Base-by-base conservation (phyloP, 164 flowering plant species). In the Stephania yunnanensis region DNA sequence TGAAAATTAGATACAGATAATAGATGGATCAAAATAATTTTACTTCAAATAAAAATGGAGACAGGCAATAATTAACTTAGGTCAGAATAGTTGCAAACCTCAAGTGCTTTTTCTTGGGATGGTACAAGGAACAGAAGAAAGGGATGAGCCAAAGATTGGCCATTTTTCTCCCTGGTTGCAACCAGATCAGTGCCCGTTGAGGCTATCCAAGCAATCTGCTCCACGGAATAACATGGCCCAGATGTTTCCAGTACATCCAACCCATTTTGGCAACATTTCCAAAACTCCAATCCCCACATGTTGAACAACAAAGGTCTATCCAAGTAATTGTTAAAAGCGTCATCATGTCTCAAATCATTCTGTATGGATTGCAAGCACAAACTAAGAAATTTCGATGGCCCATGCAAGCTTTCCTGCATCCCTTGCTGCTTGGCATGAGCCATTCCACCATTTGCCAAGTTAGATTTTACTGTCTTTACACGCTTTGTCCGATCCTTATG, bases 151-250 rank as follows among this genome's bases (percentile, higher is more conserved):
- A 85, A 53, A 5, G 84, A 80, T 68, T 76, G 65, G 25, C 91
- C 95, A 65, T 89, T 87, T 75, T 84, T 87, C 82, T 93, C 97
- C 81, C 81, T 86, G 61, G 77, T 87, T 68, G 86, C 70, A 80
- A 94, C 86, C 61, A 81, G 81, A 85, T 92, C 97, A 70, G 97
- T 89, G 69, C 94, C 92, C 30, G 84, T 79, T 22, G 97, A 85
- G 69, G 85, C 91, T 7, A 95, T 72, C 98, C 97, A 94, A 48
- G 97, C 94, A 79, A 93, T 89, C 85, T 94, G 87, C 83, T 91
- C 90, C 30, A 73, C 69, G 0, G 81, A 80, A 64, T 88, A 74
- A 83, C 83, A 82, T 78, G 84, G 71, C 70, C 87, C 89, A 79
- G 84, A 86, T 36, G 87, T 86, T 72, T 87, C 97, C 73, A 94